Evolutionary conservation across 140 eudicot genomes (phyloP).

Genomic region (Oenanthe javanica): DNA sequence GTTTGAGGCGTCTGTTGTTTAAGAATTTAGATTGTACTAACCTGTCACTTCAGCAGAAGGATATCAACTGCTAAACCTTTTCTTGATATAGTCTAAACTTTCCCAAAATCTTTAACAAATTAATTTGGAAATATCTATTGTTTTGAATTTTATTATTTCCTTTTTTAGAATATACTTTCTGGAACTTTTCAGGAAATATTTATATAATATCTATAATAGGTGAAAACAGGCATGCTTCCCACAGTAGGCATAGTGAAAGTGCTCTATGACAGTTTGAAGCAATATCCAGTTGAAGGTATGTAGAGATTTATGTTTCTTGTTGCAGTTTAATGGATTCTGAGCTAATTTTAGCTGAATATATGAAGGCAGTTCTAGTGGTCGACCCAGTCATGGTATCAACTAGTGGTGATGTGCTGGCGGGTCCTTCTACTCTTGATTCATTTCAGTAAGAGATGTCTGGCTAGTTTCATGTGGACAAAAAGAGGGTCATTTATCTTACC

Average conservation of each 20-base stretch:
- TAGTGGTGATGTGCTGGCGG: slow-evolving; percentile 85
- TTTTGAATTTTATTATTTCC: background rate
- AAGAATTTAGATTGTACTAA: background rate
- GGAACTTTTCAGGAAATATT: background rate
- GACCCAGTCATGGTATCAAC: slow-evolving; percentile 99
- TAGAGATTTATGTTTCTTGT: slow-evolving; percentile 3
- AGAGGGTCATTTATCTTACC: background rate
- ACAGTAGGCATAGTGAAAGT: slow-evolving; percentile 70
- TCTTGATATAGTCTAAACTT: background rate
- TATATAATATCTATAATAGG: slow-evolving; percentile 37
- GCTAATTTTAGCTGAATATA: slow-evolving; percentile 28
- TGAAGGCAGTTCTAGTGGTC: slow-evolving; percentile 88
- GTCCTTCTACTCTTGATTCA: slow-evolving; percentile 50
- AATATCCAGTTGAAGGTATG: slow-evolving; percentile 83
- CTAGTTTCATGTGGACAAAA: background rate
- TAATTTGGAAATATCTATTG: background rate
- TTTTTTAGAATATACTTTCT: background rate
- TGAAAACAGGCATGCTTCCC: slow-evolving; percentile 99
- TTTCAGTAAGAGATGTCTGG: slow-evolving; percentile 37
- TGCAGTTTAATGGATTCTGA: slow-evolving; percentile 10
- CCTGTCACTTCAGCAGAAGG: background rate
- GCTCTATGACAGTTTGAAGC: slow-evolving; percentile 51
- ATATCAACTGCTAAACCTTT: background rate
- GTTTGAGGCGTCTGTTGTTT: background rate
- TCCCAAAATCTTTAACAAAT: background rate